Conservation (phyloP, 2,329 filamentous ascomycete genomes). For the Coleophoma eucalyptorum region DNA sequence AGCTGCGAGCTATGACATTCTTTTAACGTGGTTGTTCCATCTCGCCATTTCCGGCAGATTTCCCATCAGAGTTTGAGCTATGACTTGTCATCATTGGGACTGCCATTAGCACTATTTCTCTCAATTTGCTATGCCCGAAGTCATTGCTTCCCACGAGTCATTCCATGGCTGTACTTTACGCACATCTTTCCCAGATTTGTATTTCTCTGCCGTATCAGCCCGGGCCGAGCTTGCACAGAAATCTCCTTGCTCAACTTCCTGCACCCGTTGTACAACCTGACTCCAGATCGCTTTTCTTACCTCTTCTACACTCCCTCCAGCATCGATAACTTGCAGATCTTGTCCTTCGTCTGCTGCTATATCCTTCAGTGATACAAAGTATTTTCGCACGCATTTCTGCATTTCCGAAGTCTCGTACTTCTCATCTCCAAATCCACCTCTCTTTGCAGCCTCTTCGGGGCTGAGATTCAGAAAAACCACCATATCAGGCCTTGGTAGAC, state of each 20-base stretch:
- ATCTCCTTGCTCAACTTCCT: conserved; percentile 35
- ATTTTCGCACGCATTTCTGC: conserved; percentile 71
- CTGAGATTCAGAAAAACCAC: conserved; percentile 85
- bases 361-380: conserved; percentile 60
- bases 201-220: too few species aligned
- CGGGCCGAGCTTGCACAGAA: too few species aligned
- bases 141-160: background rate
- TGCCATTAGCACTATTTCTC: too few species aligned
- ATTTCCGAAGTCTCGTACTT: conserved; percentile 82
- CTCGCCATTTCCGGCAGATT: too few species aligned
- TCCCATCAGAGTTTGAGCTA: too few species aligned
- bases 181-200: background rate
- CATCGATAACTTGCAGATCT: conserved; percentile 51
- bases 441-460: conserved; percentile 63
- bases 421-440: conserved; percentile 88
- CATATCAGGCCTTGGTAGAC: conserved; percentile 81
- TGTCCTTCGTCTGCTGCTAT: conserved; percentile 42
- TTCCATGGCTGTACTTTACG: background rate
- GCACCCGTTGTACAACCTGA: conserved; percentile 31
- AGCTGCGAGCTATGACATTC: too few species aligned
- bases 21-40: too few species aligned
- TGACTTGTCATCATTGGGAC: too few species aligned
- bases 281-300: conserved; percentile 46
- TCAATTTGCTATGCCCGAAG: too few species aligned
- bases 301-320: conserved; percentile 49